Evolutionary conservation across 805 yeast genomes (phyloP).

Genomic region (Peterozyma xylosa): DNA sequence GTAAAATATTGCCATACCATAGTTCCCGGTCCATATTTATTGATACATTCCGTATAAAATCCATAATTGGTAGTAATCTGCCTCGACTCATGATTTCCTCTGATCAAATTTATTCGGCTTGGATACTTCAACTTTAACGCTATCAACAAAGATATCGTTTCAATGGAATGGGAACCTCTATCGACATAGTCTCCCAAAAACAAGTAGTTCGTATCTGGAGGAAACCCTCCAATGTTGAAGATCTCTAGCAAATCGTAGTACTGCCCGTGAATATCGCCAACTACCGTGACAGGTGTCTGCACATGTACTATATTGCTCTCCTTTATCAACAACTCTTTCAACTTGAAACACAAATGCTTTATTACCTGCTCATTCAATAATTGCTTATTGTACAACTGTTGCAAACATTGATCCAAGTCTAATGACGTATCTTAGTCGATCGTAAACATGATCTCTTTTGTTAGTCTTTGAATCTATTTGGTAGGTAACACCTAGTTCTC

Average conservation of each 20-base stretch:
- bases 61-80: conserved; percentile 98
- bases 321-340: conserved; percentile 70
- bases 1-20: conserved; percentile 87
- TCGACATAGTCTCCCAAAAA: conserved; percentile 96
- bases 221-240: conserved; percentile 86
- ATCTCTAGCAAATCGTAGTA: conserved; percentile 90
- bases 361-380: conserved; percentile 65
- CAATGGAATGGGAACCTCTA: conserved; percentile 88
- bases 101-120: conserved; percentile 63
- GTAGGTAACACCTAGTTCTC: too few relatives aligned
- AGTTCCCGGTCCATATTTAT: conserved; percentile 71
- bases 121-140: conserved; percentile 87
- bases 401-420: conserved; percentile 68
- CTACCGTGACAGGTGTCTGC: conserved; percentile 84
- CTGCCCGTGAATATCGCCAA: conserved; percentile 97
- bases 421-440: conserved; percentile 12
- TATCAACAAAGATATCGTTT: conserved; percentile 78
- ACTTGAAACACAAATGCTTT: conserved; percentile 66
- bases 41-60: conserved; percentile 87
- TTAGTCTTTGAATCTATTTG: too few relatives aligned
- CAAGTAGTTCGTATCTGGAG: conserved; percentile 89
- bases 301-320: conserved; percentile 87
- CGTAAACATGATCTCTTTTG: too few relatives aligned
- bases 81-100: conserved; percentile 96
- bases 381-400: conserved; percentile 53